A percentile compares a stretch with the other conserved stretches of the same genome.
These are phyloP conservation scores for Cladorrhinum samala DNA, from an alignment of 495 filamentous ascomycete species.

Conservation along the genomic window DNA sequence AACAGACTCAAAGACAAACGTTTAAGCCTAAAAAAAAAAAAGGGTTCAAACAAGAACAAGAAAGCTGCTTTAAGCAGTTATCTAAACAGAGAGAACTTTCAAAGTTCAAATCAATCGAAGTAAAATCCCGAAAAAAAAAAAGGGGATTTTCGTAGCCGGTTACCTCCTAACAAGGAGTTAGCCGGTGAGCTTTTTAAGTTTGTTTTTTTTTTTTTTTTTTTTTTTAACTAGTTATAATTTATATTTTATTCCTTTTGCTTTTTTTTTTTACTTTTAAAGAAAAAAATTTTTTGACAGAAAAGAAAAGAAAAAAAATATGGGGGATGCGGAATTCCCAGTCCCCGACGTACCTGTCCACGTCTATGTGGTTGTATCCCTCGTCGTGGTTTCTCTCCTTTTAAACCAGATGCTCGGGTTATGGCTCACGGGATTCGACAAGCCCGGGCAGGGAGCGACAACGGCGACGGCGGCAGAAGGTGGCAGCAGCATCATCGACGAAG, in stretches of 20 bases:
- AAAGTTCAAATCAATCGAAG: too few relatives aligned
- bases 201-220: not conserved
- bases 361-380: slow-evolving; percentile 7
- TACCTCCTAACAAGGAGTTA: not conserved
- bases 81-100: too few relatives aligned
- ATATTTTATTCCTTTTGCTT: not conserved
- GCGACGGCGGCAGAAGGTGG: not conserved
- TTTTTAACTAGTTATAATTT: too few relatives aligned
- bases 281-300: not conserved
- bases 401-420: slow-evolving; percentile 3
- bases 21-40: too few relatives aligned
- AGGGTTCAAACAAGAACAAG: too few relatives aligned
- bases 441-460: too few relatives aligned
- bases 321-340: slow-evolving; percentile 1
- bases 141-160: not conserved
- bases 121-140: not conserved
- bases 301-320: not conserved
- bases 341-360: slow-evolving; percentile 7
- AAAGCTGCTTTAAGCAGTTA: not conserved
- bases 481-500: not conserved
- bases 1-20: too few relatives aligned
- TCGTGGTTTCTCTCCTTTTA: not conserved
- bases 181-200: not conserved
- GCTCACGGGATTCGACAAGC: slow-evolving; percentile 9
- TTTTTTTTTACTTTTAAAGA: not conserved